A percentile compares a stretch with the other conserved stretches of the same genome.
phyloP scores from a whole-genome alignment of 257 asterid genomes.

The Thymus quinquecostatus region DNA sequence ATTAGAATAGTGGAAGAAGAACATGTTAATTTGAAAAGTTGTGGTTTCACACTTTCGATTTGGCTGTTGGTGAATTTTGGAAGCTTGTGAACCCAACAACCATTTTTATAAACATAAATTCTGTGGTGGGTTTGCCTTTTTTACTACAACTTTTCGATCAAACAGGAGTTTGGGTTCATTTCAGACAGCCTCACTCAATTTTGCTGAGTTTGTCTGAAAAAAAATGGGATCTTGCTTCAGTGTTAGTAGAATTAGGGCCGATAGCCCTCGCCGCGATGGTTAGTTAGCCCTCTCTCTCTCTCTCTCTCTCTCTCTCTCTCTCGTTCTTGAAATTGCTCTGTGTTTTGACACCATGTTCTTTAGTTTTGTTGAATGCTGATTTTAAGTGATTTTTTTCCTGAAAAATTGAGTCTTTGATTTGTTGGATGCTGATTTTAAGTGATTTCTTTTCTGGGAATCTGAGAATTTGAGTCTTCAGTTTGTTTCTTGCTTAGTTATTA shows the following conservation, averaged over 20 bases:
- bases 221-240: constrained; percentile 32
- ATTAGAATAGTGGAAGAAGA: background rate
- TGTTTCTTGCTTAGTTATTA: background rate
- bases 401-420: background rate
- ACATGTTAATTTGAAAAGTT: background rate
- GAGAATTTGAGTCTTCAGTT: background rate
- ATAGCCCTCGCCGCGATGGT: constrained; percentile 33
- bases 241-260: constrained; percentile 29
- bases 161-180: background rate
- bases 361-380: background rate
- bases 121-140: constrained; percentile 7
- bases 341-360: background rate
- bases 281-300: background rate
- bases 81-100: constrained; percentile 17
- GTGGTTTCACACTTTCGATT: constrained; percentile 25
- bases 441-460: background rate
- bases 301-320: background rate
- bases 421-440: too few relatives aligned
- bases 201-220: constrained; percentile 15
- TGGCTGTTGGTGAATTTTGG: constrained; percentile 23
- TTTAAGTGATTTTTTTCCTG: background rate
- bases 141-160: constrained; percentile 16
- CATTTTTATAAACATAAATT: background rate
- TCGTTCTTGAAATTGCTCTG: background rate
- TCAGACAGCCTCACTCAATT: background rate